Percentiles rank a stretch among this genome's conserved stretches.
Evolutionary conservation across 164 flowering plant species (phyloP).

Genomic region (Sedum album): DNA sequence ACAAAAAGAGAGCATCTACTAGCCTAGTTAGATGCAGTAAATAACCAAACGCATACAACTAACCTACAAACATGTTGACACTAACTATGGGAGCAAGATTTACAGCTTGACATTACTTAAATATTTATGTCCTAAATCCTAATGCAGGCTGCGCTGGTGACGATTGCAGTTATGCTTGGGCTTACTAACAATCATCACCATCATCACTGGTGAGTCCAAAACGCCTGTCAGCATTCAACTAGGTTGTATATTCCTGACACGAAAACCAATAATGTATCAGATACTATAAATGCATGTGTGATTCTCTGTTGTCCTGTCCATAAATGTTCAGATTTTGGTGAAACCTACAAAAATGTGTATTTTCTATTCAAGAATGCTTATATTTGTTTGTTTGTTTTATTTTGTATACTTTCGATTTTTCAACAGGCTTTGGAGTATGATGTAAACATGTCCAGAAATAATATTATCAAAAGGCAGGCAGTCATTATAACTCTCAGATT

Average conservation of each 20-base stretch:
- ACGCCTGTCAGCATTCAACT: neutral
- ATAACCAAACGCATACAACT: neutral
- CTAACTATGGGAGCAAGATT: neutral
- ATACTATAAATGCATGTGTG: neutral
- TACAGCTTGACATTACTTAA: neutral
- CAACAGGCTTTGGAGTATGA: neutral
- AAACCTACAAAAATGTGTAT: neutral
- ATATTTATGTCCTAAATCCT: neutral
- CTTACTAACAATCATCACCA: neutral
- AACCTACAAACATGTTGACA: neutral
- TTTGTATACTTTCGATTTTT: neutral
- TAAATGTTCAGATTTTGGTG: neutral
- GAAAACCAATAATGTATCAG: neutral
- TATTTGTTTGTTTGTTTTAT: too few relatives aligned
- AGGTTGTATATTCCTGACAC: neutral
- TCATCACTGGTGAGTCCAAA: conserved; percentile 1
- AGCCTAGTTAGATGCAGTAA: too few relatives aligned
- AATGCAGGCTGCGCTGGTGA: conserved; percentile 2
- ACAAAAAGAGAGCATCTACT: neutral
- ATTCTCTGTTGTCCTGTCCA: neutral
- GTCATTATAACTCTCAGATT: too few relatives aligned
- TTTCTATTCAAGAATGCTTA: neutral
- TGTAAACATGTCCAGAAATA: neutral
- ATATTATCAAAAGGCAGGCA: neutral
- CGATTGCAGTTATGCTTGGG: neutral